Base-by-base conservation (phyloP, 768 basidiomycete genomes). In the Amanita polypyramis region DNA sequence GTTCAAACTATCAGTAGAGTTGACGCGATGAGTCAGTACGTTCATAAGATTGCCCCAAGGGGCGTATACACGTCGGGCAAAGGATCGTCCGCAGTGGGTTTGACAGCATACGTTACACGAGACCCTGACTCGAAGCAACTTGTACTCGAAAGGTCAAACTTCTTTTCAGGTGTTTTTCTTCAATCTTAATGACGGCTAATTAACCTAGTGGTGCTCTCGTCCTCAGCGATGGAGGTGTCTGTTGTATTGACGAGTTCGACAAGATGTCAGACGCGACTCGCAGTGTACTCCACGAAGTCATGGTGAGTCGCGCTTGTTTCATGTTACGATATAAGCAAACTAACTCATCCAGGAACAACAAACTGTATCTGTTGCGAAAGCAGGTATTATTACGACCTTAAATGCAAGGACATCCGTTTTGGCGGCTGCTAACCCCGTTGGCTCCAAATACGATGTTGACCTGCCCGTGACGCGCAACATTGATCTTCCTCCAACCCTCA, bases 161-260 rank as follows among this genome's bases (percentile, higher is more conserved):
- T 51, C 21, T 38, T 17, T 27, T 0, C 21, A 5, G 12, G n/a
- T 20, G 23, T 12, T 33, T 23, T 15, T 9, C 23, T 11, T 21
- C 45, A 6, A 17, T 11, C 21, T 54, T 17, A 41, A 30, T 41
- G 15, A 42, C 44, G 52, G 12, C 54, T 27, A 17, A 5, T 49
- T 21, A 44, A 45, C 10, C 5, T 54, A 91, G 92, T 68, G 94
- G 94, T 52, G 94, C 94, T 0, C 79, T 97, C 9, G 94, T 96
- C 1, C 66, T 97, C 51, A 90, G 87, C 60, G 95, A 97, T 55
- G 95, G 95, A 1, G 95, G 94, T 62, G 92, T 97, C 4, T 97
- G 93, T 62, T 98, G 95, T 60, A 98, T 98, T 55, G 95, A 98
- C 56, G 95, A 98, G 65, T 98, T 99, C 56, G 96, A 99, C 69